Percentiles rank a stretch among this genome's conserved stretches.
phyloP scores from a whole-genome alignment of 2,329 filamentous ascomycete species.

The Aureobasidium sp. region DNA sequence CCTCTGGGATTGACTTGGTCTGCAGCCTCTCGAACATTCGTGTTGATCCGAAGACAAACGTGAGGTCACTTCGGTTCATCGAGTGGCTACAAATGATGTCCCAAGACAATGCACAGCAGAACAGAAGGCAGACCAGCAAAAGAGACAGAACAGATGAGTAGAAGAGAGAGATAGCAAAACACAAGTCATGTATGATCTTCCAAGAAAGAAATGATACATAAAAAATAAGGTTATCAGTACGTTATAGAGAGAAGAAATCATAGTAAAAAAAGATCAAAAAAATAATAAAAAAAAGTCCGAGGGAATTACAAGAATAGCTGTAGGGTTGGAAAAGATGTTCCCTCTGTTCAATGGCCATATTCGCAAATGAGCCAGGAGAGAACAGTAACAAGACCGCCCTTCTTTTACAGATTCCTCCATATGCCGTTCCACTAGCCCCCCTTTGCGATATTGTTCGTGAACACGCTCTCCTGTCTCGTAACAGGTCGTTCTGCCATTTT shows the following conservation, averaged over 20 bases:
- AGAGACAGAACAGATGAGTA: background rate
- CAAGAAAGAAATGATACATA: background rate
- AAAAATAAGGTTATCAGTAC: too few relatives aligned
- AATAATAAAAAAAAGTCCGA: too few relatives aligned
- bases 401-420: background rate
- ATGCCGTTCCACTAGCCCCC: background rate
- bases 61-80: too few relatives aligned
- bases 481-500: background rate
- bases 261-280: too few relatives aligned
- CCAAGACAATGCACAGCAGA: too few relatives aligned
- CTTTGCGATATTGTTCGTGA: background rate
- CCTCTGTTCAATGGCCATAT: background rate
- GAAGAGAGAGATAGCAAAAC: background rate
- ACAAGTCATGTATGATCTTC: background rate
- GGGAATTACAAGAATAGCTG: too few relatives aligned
- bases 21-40: too few relatives aligned
- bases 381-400: background rate
- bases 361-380: too few relatives aligned
- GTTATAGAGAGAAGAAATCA: too few relatives aligned
- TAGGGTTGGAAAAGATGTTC: background rate
- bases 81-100: too few relatives aligned
- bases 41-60: too few relatives aligned
- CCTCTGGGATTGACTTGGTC: too few relatives aligned
- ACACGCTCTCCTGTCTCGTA: background rate
- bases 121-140: background rate